Conservation (phyloP, 1,139 yeast genomes). For the Sugiyamaella sp. region DNA sequence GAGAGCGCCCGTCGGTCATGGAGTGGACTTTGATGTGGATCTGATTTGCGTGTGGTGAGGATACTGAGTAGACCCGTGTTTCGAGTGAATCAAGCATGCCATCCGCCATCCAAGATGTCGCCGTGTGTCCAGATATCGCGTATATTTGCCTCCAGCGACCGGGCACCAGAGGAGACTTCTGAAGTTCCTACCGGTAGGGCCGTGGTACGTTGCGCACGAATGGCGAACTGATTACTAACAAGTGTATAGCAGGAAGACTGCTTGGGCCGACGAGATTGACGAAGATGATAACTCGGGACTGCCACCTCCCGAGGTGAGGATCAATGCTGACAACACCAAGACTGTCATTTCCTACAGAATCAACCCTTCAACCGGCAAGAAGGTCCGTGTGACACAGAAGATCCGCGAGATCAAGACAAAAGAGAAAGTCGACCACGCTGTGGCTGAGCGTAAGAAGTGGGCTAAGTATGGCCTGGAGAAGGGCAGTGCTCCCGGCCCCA, state of each 20-base stretch:
- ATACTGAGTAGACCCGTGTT: too few species aligned
- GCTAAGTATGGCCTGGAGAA: constrained; percentile 81
- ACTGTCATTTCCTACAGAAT: constrained; percentile 76
- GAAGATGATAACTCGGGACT: constrained; percentile 35
- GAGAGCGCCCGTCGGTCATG: not conserved
- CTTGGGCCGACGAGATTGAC: constrained; percentile 29
- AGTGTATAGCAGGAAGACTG: constrained; percentile 5
- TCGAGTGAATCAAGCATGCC: too few species aligned
- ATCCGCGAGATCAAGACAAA: constrained; percentile 75
- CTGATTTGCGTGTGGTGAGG: too few species aligned
- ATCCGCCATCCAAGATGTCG: too few species aligned
- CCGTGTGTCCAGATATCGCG: too few species aligned
- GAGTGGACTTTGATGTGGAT: too few species aligned
- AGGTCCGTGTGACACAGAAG: constrained; percentile 84
- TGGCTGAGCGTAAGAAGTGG: constrained; percentile 49
- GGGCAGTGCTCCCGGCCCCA: constrained; percentile 81
- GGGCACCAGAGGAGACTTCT: too few species aligned
- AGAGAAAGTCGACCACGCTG: constrained; percentile 65
- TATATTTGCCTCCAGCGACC: too few species aligned
- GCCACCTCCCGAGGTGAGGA: constrained; percentile 62
- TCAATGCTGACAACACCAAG: constrained; percentile 85
- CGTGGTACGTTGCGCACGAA: too few species aligned
- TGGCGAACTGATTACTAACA: constrained; percentile 4
- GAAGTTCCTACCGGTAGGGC: too few species aligned
- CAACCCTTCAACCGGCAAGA: constrained; percentile 76